Evolutionary conservation across 768 basidiomycete species (phyloP).

Genomic region (Tubosaeta brunneosetosa): DNA sequence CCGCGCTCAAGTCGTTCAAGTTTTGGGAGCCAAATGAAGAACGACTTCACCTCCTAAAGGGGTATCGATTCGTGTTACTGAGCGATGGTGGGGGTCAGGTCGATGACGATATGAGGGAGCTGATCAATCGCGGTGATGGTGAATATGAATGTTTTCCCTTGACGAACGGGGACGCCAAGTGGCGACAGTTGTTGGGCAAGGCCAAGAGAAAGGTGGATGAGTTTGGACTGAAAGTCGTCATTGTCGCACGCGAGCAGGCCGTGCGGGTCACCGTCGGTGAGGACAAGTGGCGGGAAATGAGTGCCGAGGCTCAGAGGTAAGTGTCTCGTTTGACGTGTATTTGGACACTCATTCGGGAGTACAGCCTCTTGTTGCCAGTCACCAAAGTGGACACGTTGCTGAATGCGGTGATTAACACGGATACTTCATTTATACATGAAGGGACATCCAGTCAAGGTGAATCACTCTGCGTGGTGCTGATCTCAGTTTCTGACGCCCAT

Average conservation of each 20-base stretch:
- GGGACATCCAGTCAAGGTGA: conserved; percentile 20
- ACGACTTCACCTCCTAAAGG: conserved; percentile 49
- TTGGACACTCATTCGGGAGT: conserved; percentile 4
- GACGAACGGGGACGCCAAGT: conserved; percentile 43
- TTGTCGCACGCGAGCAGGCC: conserved; percentile 47
- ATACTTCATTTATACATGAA: conserved; percentile 31
- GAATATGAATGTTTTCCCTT: conserved; percentile 61
- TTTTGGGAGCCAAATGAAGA: conserved; percentile 69
- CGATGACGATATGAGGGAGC: conserved; percentile 45
- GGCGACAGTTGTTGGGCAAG: conserved; percentile 48
- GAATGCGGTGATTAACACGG: conserved; percentile 42
- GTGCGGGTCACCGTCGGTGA: conserved; percentile 49
- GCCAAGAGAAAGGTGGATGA: conserved; percentile 44
- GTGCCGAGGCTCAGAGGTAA: conserved; percentile 50
- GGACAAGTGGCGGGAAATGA: conserved; percentile 51
- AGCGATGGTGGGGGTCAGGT: conserved; percentile 51
- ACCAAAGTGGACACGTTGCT: conserved; percentile 45
- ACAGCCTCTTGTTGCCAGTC: conserved; percentile 41
- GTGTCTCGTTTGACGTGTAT: conserved; percentile 2
- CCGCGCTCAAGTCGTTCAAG: conserved; percentile 45
- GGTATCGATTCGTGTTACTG: conserved; percentile 55
- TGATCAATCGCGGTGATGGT: conserved; percentile 55
- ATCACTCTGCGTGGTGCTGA: background rate
- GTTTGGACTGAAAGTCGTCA: conserved; percentile 42
- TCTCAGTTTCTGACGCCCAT: background rate